phyloP scores from a whole-genome alignment of 2,329 filamentous ascomycete genomes.

The Rugonectria rugulosa region DNA sequence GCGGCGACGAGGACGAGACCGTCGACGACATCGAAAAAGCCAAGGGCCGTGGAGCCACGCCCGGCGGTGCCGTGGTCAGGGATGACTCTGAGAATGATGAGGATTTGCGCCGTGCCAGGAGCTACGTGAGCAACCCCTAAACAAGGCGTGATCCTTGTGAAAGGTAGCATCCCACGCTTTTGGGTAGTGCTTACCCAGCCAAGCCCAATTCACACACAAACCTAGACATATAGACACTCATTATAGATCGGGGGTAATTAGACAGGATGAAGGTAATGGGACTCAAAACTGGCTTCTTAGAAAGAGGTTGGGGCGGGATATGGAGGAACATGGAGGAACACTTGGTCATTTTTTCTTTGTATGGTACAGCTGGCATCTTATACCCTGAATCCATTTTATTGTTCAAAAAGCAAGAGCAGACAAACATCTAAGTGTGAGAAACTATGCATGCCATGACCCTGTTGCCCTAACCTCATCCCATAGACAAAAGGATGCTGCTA shows the following conservation, averaged over 20 bases:
- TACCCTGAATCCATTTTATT: slow-evolving; percentile 31
- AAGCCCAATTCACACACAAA: neutral
- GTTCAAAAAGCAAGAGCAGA: slow-evolving; percentile 3
- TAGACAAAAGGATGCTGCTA: slow-evolving; percentile 19
- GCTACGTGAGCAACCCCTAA: slow-evolving; percentile 57
- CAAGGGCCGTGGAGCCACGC: slow-evolving; percentile 30
- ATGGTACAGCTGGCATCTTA: slow-evolving; percentile 33
- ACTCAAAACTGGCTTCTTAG: too few species aligned
- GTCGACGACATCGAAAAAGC: slow-evolving; percentile 50
- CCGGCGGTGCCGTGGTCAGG: slow-evolving; percentile 34
- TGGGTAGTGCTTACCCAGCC: too few species aligned
- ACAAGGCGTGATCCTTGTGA: too few species aligned
- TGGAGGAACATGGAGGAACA: slow-evolving; percentile 14
- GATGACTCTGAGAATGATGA: slow-evolving; percentile 45
- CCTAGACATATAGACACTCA: slow-evolving; percentile 10
- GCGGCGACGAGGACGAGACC: slow-evolving; percentile 55
- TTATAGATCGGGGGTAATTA: too few species aligned
- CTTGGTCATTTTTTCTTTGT: slow-evolving; percentile 14
- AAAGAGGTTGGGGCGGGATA: neutral
- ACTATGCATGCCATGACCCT: slow-evolving; percentile 18
- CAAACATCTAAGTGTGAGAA: slow-evolving; percentile 4
- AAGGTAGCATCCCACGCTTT: too few species aligned
- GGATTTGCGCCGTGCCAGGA: slow-evolving; percentile 52
- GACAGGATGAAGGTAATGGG: too few species aligned
- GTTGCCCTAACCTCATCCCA: slow-evolving; percentile 16